Conservation (phyloP, 2,329 filamentous ascomycete genomes). For the Aspergillus amoenus region DNA sequence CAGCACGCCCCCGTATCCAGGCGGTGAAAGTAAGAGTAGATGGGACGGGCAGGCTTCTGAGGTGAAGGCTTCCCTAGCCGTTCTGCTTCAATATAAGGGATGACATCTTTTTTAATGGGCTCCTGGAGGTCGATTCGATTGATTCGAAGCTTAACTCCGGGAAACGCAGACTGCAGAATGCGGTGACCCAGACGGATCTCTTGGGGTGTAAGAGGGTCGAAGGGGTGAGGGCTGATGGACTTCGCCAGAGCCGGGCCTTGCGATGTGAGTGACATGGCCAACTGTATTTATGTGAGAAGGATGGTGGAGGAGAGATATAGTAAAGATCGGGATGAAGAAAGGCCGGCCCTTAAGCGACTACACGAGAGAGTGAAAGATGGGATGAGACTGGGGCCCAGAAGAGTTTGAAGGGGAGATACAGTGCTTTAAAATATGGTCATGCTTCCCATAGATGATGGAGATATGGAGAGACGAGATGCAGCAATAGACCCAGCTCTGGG, state of each 20-base stretch:
- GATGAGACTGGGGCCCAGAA: background rate
- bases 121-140: conserved; percentile 68
- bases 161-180: conserved; percentile 37
- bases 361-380: background rate
- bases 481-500: conserved; percentile 11
- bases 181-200: conserved; percentile 39
- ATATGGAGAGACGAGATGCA: background rate
- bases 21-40: conserved; percentile 53
- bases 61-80: conserved; percentile 51
- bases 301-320: background rate
- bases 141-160: conserved; percentile 47
- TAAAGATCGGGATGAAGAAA: too few relatives aligned
- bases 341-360: background rate
- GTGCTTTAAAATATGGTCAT: conserved; percentile 1
- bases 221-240: conserved; percentile 32
- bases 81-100: conserved; percentile 64
- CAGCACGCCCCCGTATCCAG: conserved; percentile 44
- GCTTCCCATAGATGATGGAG: background rate
- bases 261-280: conserved; percentile 15
- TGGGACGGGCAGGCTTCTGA: conserved; percentile 50
- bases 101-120: conserved; percentile 58
- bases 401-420: background rate
- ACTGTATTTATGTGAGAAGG: background rate
- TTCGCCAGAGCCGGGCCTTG: conserved; percentile 14
- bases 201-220: conserved; percentile 38